A percentile compares a stretch with the other conserved stretches of the same genome.
These are phyloP conservation scores for Saccharomycopsis amapae DNA, from an alignment of 805 yeast species.

Conservation along the genomic window DNA sequence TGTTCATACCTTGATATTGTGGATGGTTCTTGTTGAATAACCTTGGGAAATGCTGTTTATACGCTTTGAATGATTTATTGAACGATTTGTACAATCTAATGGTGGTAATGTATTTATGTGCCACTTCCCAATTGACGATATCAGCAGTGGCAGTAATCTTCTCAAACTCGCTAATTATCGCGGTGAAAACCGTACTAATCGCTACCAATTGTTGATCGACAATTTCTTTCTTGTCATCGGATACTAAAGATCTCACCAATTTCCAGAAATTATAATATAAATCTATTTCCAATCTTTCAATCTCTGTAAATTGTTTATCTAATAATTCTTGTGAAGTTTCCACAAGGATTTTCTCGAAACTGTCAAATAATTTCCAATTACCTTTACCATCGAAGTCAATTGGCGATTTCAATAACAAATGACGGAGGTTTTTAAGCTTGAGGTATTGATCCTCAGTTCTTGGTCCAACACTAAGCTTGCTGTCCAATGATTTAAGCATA, in stretches of 20 bases:
- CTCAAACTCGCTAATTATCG: too few relatives aligned
- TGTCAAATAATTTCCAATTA: background rate
- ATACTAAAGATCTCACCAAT: background rate
- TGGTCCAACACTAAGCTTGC: constrained; percentile 6
- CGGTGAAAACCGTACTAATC: background rate
- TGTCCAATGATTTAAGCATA: background rate
- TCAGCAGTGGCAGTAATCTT: too few relatives aligned
- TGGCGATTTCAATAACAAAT: background rate
- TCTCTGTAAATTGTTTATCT: constrained; percentile 2
- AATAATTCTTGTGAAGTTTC: background rate
- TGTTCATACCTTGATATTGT: background rate
- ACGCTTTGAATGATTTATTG: background rate
- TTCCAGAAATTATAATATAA: constrained; percentile 9
- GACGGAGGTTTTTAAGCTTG: constrained; percentile 3
- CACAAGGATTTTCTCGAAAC: background rate
- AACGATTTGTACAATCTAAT: background rate
- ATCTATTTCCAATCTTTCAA: constrained; percentile 6
- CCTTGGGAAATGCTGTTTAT: constrained; percentile 3
- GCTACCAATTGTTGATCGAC: background rate
- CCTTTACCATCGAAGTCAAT: background rate
- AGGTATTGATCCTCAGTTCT: constrained; percentile 3
- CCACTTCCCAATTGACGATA: constrained; percentile 4
- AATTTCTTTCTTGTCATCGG: background rate
- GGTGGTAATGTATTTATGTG: constrained; percentile 1
- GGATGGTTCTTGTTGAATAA: background rate